Evolutionary conservation across 331 rosid species (phyloP).

Genomic region (Acacia concinna): DNA sequence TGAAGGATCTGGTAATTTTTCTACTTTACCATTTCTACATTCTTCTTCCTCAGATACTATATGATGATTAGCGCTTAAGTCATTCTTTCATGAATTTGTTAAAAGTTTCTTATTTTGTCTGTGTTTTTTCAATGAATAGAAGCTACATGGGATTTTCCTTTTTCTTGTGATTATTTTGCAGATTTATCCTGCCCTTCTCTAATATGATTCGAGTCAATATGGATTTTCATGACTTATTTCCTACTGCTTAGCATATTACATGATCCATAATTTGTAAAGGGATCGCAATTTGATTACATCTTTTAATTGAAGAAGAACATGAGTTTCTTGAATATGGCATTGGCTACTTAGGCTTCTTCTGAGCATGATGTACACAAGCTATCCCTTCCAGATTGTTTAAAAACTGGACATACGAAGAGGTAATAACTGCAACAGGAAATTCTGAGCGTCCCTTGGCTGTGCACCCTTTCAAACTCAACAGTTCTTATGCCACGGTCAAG

Average conservation of each 20-base stretch:
- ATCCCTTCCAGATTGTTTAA: slow-evolving; percentile 52
- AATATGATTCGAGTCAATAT: not conserved
- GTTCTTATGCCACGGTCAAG: slow-evolving; percentile 73
- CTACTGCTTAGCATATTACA: slow-evolving; percentile 7
- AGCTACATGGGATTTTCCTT: not conserved
- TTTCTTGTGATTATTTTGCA: not conserved
- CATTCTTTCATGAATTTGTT: not conserved
- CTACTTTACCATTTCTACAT: slow-evolving; percentile 7
- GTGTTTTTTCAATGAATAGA: not conserved
- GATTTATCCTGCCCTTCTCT: slow-evolving; percentile 15
- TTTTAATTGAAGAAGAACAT: slow-evolving; percentile 16
- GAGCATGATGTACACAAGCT: slow-evolving; percentile 29
- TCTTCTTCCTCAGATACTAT: not conserved
- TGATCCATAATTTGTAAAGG: not conserved
- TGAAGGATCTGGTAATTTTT: slow-evolving; percentile 3
- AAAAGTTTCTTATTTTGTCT: not conserved
- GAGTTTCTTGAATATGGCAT: not conserved
- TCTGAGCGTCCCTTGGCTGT: slow-evolving; percentile 47
- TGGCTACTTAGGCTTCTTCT: not conserved
- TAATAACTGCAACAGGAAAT: slow-evolving; percentile 71
- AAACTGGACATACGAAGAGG: slow-evolving; percentile 72
- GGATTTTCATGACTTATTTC: slow-evolving; percentile 28
- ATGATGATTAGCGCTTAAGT: not conserved
- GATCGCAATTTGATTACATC: not conserved
- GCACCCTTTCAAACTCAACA: slow-evolving; percentile 73